Evolutionary conservation across 148 eudicot species (phyloP), one percentile per base, ranked within the genome.

Genomic region (Spergularia bocconei): DNA sequence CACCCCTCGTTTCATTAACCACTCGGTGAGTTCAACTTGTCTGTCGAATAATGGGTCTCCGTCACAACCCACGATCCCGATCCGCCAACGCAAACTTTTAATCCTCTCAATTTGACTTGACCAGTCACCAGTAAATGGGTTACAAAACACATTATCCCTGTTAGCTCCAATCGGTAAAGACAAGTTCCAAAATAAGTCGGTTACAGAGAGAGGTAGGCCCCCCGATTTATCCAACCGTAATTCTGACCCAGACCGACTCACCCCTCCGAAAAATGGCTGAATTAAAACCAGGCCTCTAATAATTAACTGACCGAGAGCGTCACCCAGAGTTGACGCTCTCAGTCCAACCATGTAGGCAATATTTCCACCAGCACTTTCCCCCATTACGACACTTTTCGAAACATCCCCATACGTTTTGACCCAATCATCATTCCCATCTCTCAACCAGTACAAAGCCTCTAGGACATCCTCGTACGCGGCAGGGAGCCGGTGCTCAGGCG

Each of bases 121-220:
- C 29, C 67, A 75, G 23, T 55, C 57, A 6, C 48, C 68, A 2
- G 2, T 12, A 19, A 39, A 41, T 15, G 79, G 82, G 71, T 78
- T 70, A 36, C 78, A 78, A 68, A 81, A 84, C 66, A 51, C 61
- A 58, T 89, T 82, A 41, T 85, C 86, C 7, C 85, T 71, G 65
- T 80, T 81, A 6, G 76, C 78, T 1, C 90, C 86, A 4, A 44
- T 29, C 0, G 90, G 88, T 72, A 89, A 73, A 2, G 81, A 74
- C 56, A 89, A 44, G 10, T 87, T 79, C 92, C 92, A 87, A 47
- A 83, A 68, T 12, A 83, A 55, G 50, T 89, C 88, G 13, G 23
- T 76, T 3, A 75, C 82, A 0, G 63, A 56, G 9, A 87, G n/a
- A 0, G 88, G 84, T 29, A 87, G 39, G n/a, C 56, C 44, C 41